Conservation (phyloP, 2,329 filamentous ascomycete species). For the Penicillium thymicola region DNA sequence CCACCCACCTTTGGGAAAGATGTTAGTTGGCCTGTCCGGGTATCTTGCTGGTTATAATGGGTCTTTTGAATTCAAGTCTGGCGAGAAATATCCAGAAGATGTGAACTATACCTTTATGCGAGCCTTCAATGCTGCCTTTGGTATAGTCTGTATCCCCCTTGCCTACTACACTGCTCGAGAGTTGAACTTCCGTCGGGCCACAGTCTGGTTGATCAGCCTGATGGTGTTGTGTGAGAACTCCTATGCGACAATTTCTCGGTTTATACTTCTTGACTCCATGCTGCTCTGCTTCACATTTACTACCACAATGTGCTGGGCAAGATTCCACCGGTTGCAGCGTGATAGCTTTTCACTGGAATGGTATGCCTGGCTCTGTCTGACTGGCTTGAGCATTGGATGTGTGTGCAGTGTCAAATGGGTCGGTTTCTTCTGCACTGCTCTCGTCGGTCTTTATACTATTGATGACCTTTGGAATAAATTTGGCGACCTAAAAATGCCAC, state of each 20-base stretch:
- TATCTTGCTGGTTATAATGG: conserved; percentile 98
- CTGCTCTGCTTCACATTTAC: conserved; percentile 97
- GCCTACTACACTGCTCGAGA: conserved; percentile 95
- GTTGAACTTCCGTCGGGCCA: conserved; percentile 77
- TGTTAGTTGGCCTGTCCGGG: conserved; percentile 93
- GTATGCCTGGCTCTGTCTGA: conserved; percentile 93
- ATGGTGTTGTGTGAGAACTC: conserved; percentile 99
- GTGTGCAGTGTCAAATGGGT: conserved; percentile 99
- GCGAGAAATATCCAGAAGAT: conserved; percentile 89
- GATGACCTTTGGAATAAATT: conserved; percentile 99
- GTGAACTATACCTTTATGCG: conserved; percentile 99
- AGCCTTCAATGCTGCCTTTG: conserved; percentile 93
- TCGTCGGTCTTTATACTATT: conserved; percentile 91
- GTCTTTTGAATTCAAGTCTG: conserved; percentile 98
- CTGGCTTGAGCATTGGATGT: conserved; percentile 91
- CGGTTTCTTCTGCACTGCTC: conserved; percentile 88
- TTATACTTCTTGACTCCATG: conserved; percentile 98
- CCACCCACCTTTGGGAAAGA: conserved; percentile 94
- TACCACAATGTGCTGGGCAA: conserved; percentile 94
- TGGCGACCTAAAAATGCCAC: conserved; percentile 86
- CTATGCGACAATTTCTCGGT: conserved; percentile 97
- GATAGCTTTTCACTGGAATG: conserved; percentile 86
- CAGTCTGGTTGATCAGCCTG: conserved; percentile 90
- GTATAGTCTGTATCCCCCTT: conserved; percentile 85
- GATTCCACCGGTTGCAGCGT: conserved; percentile 85